Conservation (phyloP, 2,329 filamentous ascomycete species). For the Pestalotiopsis sp. region DNA sequence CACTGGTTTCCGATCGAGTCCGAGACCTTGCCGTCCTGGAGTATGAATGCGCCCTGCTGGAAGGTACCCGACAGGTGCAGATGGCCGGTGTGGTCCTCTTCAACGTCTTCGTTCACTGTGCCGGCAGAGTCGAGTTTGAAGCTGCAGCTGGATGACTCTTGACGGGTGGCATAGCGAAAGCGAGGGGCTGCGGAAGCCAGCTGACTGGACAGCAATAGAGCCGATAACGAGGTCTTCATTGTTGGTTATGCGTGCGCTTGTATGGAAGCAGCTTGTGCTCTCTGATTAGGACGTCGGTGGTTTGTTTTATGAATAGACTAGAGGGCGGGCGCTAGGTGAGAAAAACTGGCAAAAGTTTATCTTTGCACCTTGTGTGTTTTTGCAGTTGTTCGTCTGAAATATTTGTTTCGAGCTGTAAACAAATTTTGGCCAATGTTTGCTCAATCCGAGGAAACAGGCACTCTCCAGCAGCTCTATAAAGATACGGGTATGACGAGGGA, state of each 20-base stretch:
- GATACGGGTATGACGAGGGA: neutral
- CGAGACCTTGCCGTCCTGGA: conserved; percentile 26
- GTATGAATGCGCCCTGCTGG: conserved; percentile 29
- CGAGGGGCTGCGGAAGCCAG: neutral
- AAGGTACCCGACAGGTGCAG: conserved; percentile 28
- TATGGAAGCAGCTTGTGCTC: too few relatives aligned
- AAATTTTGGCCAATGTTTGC: neutral
- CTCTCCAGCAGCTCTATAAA: neutral
- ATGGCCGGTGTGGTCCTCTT: conserved; percentile 27
- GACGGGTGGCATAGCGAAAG: neutral
- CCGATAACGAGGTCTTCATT: conserved; percentile 1
- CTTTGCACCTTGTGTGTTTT: too few relatives aligned
- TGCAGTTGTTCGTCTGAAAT: too few relatives aligned
- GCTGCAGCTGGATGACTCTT: conserved; percentile 22
- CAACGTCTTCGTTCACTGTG: conserved; percentile 23
- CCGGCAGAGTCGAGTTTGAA: conserved; percentile 30
- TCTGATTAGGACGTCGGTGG: too few relatives aligned
- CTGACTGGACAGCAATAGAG: neutral
- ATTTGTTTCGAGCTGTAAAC: too few relatives aligned
- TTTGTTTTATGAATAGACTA: too few relatives aligned
- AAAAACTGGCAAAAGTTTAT: too few relatives aligned
- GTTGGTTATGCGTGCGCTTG: neutral
- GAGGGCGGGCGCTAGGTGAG: too few relatives aligned
- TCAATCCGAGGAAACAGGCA: neutral
- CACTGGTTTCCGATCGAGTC: conserved; percentile 28